These are phyloP conservation scores for Hyphopichia khmerensis DNA, from an alignment of 1,139 yeast species.

Conservation along the genomic window DNA sequence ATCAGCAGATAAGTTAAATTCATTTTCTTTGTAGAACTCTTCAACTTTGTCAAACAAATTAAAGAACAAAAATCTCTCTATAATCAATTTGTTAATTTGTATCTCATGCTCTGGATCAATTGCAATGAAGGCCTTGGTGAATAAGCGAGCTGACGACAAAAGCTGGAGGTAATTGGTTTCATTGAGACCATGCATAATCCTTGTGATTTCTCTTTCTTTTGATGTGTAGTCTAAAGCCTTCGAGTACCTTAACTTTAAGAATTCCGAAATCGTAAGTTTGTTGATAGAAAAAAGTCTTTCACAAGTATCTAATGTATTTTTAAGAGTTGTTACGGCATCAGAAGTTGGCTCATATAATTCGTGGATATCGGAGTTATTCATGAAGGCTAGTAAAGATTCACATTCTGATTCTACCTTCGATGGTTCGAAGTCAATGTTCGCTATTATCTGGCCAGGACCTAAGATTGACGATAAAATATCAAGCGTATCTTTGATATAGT, in stretches of 20 bases:
- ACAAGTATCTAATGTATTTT: slow-evolving; percentile 35
- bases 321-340: slow-evolving; percentile 19
- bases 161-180: slow-evolving; percentile 32
- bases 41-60: slow-evolving; percentile 34
- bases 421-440: background rate
- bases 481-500: slow-evolving; percentile 26
- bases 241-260: slow-evolving; percentile 29
- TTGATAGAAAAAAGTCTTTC: slow-evolving; percentile 42
- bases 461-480: background rate
- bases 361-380: background rate
- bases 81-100: slow-evolving; percentile 30
- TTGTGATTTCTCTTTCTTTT: slow-evolving; percentile 23
- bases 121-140: slow-evolving; percentile 23
- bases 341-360: slow-evolving; percentile 22
- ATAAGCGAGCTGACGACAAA: slow-evolving; percentile 21
- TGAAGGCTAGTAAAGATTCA: background rate
- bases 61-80: slow-evolving; percentile 38
- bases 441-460: background rate
- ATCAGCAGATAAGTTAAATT: slow-evolving; percentile 12
- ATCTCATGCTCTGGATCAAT: slow-evolving; percentile 19
- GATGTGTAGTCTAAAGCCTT: slow-evolving; percentile 15
- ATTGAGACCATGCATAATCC: slow-evolving; percentile 31
- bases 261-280: slow-evolving; percentile 37
- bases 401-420: background rate
- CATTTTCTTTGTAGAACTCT: slow-evolving; percentile 15